phyloP scores from a whole-genome alignment of 768 basidiomycete genomes.

The Leccinum olivaceopallidum region DNA sequence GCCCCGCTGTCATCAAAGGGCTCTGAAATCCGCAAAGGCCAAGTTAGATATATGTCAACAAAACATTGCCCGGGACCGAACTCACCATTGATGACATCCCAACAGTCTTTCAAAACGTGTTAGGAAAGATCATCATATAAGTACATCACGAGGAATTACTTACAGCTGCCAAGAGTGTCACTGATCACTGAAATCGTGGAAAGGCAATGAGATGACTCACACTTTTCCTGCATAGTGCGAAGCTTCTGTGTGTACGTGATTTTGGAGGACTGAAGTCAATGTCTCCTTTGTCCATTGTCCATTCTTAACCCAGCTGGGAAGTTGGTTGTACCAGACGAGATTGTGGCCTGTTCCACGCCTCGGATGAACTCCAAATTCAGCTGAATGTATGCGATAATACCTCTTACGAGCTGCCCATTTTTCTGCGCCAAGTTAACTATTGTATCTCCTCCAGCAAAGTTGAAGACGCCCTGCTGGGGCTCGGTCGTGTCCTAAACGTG shows the following conservation, averaged over 20 bases:
- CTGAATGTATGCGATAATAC: neutral
- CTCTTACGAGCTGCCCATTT: slow-evolving; percentile 23
- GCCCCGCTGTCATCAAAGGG: slow-evolving; percentile 56
- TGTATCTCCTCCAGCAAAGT: slow-evolving; percentile 23
- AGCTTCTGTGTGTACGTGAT: slow-evolving; percentile 18
- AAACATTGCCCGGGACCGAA: neutral
- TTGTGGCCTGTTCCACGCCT: slow-evolving; percentile 14
- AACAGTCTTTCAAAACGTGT: slow-evolving; percentile 13
- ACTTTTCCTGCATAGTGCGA: slow-evolving; percentile 13
- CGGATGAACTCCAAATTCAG: neutral
- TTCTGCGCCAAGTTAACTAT: slow-evolving; percentile 18
- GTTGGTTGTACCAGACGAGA: slow-evolving; percentile 18
- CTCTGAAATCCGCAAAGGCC: slow-evolving; percentile 6
- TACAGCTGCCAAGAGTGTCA: slow-evolving; percentile 9
- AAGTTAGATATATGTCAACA: neutral
- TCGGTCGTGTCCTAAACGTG: slow-evolving; percentile 18
- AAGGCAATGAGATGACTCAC: slow-evolving; percentile 5
- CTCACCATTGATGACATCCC: slow-evolving; percentile 25
- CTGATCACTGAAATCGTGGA: neutral
- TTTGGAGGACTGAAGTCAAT: slow-evolving; percentile 20
- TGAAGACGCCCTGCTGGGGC: slow-evolving; percentile 25
- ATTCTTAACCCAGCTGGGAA: slow-evolving; percentile 19
- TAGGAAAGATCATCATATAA: neutral
- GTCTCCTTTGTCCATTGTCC: slow-evolving; percentile 14
- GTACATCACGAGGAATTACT: neutral